Percentiles rank a stretch among this genome's conserved stretches.
Conservation (phyloP, 768 basidiomycete genomes). For the Daedaleopsis sinensis region DNA sequence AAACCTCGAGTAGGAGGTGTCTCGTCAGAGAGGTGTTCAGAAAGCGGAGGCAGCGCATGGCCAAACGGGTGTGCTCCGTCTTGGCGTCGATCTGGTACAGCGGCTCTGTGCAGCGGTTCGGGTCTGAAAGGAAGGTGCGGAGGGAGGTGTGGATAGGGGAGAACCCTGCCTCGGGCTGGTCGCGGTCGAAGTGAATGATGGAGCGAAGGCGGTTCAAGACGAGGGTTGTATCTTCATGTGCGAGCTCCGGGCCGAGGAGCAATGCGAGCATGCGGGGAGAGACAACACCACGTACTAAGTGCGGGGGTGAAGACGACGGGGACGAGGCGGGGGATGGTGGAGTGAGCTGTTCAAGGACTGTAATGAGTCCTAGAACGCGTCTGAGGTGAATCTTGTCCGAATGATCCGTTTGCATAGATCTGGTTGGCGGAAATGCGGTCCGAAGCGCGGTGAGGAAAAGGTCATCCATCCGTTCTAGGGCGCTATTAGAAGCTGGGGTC, state of each 20-base stretch:
- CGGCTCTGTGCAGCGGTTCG: not conserved
- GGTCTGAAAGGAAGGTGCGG: slow-evolving; percentile 3
- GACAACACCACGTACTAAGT: not conserved
- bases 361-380: not conserved
- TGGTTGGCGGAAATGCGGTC: not conserved
- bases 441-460: not conserved
- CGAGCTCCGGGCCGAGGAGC: not conserved
- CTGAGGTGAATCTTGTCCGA: not conserved
- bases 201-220: not conserved
- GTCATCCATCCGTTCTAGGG: not conserved
- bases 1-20: not conserved
- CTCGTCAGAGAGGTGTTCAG: not conserved
- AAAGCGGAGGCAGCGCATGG: not conserved
- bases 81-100: not conserved
- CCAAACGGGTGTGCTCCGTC: not conserved
- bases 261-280: not conserved
- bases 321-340: not conserved
- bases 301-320: too few relatives aligned
- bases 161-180: not conserved
- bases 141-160: slow-evolving; percentile 1
- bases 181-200: not conserved
- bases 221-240: not conserved
- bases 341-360: not conserved
- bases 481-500: not conserved
- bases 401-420: not conserved